phyloP scores from a whole-genome alignment of 495 filamentous ascomycete species.

The Massariosphaeria phaeospora region DNA sequence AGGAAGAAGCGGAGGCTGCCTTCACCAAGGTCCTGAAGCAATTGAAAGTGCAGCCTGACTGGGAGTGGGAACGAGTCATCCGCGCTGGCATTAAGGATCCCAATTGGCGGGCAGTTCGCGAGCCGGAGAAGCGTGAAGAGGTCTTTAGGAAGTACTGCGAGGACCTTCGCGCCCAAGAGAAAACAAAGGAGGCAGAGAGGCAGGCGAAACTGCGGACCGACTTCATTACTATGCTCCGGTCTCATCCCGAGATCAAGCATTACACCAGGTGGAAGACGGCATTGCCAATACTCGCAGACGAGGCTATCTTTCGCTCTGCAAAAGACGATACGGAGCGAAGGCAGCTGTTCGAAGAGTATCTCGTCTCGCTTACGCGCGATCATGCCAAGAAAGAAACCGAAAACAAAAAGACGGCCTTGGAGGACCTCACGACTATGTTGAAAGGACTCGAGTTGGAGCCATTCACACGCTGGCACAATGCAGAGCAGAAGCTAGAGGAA shows the following conservation, averaged over 20 bases:
- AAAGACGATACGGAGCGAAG: slow-evolving; percentile 83
- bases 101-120: slow-evolving; percentile 88
- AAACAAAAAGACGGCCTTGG: slow-evolving; percentile 75
- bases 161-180: slow-evolving; percentile 87
- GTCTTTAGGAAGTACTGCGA: slow-evolving; percentile 94
- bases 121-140: slow-evolving; percentile 84
- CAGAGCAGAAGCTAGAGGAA: slow-evolving; percentile 71
- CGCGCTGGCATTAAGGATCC: slow-evolving; percentile 86
- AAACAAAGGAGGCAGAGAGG: slow-evolving; percentile 91
- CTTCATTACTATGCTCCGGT: slow-evolving; percentile 92
- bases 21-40: slow-evolving; percentile 88
- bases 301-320: slow-evolving; percentile 90
- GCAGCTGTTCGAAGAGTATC: slow-evolving; percentile 92
- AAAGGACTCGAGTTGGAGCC: slow-evolving; percentile 82
- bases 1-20: slow-evolving; percentile 89
- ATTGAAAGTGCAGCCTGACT: slow-evolving; percentile 79
- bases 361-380: slow-evolving; percentile 71
- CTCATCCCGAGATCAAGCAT: slow-evolving; percentile 95
- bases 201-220: slow-evolving; percentile 87
- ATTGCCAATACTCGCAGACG: slow-evolving; percentile 87
- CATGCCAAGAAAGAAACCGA: slow-evolving; percentile 68
- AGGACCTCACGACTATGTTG: slow-evolving; percentile 75
- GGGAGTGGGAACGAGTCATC: slow-evolving; percentile 89
- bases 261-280: slow-evolving; percentile 98
- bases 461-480: slow-evolving; percentile 92